Conservation (phyloP, 202 grass and related monocot genomes). For the Setaria italica region DNA sequence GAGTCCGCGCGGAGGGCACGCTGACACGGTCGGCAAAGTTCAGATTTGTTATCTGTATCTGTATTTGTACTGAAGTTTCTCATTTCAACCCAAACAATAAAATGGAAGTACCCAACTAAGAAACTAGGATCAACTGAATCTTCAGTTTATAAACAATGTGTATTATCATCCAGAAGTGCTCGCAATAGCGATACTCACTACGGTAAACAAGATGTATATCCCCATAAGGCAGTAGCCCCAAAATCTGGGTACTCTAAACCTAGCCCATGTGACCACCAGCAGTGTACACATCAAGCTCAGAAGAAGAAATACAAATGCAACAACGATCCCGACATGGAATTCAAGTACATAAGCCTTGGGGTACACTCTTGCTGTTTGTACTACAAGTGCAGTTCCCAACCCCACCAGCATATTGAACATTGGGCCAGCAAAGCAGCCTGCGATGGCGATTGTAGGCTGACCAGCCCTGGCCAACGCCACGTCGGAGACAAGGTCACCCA, state of each 20-base stretch:
- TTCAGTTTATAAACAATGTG: background rate
- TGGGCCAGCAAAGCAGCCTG: constrained; percentile 93
- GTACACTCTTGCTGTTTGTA: constrained; percentile 77
- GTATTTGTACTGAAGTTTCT: too few relatives aligned
- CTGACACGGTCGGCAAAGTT: too few relatives aligned
- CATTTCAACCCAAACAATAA: background rate
- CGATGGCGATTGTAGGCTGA: constrained; percentile 76
- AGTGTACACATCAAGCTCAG: constrained; percentile 85
- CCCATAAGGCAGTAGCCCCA: constrained; percentile 94
- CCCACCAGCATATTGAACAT: constrained; percentile 99
- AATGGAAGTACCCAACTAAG: background rate
- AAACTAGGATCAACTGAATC: background rate
- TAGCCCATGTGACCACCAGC: constrained; percentile 77
- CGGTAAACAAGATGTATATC: constrained; percentile 76
- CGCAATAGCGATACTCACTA: constrained; percentile 62
- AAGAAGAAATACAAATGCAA: constrained; percentile 89
- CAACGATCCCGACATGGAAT: constrained; percentile 81
- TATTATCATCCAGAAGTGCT: background rate
- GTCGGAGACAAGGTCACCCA: constrained; percentile 87
- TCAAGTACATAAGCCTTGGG: constrained; percentile 77
- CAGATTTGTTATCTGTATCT: too few relatives aligned
- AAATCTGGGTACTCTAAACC: constrained; percentile 77
- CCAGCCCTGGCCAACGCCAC: constrained; percentile 79
- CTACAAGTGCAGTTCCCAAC: constrained; percentile 80
- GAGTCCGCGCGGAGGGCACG: too few relatives aligned